Conservation (phyloP, 2,329 filamentous ascomycete genomes). For the Davidsoniella virescens region DNA sequence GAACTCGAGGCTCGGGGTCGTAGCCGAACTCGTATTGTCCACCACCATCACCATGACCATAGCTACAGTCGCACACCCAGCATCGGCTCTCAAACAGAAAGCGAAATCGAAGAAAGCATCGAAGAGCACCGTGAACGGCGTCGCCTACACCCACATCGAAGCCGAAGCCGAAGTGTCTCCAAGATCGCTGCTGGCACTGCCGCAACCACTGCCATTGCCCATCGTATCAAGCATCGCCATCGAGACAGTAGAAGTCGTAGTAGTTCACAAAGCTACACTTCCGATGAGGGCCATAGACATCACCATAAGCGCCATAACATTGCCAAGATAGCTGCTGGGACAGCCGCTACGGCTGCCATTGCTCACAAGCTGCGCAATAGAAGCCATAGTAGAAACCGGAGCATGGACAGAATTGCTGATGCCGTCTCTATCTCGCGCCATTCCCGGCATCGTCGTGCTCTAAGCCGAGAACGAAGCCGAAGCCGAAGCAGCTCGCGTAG, state of each 20-base stretch:
- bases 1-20: conserved; percentile 34
- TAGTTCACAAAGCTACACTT: conserved; percentile 21
- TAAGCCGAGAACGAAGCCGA: conserved; percentile 17
- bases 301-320: conserved; percentile 22
- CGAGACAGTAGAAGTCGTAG: conserved; percentile 32
- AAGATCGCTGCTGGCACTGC: conserved; percentile 36
- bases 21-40: conserved; percentile 33
- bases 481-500: conserved; percentile 18
- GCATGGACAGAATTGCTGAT: too few species aligned
- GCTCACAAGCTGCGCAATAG: conserved; percentile 38
- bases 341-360: conserved; percentile 41
- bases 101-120: background rate
- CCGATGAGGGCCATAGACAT: background rate
- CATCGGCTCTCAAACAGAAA: conserved; percentile 13
- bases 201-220: conserved; percentile 30
- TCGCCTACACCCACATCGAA: conserved; percentile 16
- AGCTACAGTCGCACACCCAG: conserved; percentile 18
- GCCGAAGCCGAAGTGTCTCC: conserved; percentile 37
- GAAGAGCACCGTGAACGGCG: background rate
- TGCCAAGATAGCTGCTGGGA: conserved; percentile 41
- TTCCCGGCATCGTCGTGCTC: background rate
- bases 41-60: conserved; percentile 16
- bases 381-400: conserved; percentile 21
- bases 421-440: background rate
- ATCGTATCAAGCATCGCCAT: conserved; percentile 24